Conservation (phyloP, 208 protist species). For the Willaertia magna region DNA sequence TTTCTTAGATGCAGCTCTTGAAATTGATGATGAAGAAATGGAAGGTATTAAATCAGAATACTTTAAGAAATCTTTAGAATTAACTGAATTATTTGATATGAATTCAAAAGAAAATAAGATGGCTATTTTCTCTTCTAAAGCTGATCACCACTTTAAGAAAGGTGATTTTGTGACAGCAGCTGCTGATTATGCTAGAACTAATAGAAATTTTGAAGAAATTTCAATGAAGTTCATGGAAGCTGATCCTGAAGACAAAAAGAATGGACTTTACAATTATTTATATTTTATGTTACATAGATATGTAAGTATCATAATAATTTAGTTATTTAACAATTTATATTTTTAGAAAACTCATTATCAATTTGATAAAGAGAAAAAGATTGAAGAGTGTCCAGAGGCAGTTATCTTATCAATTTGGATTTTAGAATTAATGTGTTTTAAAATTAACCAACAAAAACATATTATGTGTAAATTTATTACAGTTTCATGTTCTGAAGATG, state of each 20-base stretch:
- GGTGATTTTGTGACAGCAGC: background rate
- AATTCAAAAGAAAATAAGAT: background rate
- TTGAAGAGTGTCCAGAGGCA: background rate
- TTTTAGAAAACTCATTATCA: background rate
- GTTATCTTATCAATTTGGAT: background rate
- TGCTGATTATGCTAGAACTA: background rate
- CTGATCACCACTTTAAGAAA: background rate
- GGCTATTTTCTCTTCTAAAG: background rate
- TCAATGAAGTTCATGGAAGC: background rate
- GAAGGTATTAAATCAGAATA: background rate
- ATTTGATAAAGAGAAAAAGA: background rate
- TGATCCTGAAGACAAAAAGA: background rate
- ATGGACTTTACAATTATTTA: background rate
- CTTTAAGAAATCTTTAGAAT: background rate
- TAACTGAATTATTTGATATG: background rate
- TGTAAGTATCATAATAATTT: background rate
- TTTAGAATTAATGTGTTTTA: background rate
- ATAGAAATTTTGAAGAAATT: constrained; percentile 3
- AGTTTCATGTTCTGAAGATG: background rate
- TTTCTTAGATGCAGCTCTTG: background rate
- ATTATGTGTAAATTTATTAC: background rate
- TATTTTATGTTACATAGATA: background rate
- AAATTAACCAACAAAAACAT: background rate
- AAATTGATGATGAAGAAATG: background rate
- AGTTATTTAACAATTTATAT: background rate